A percentile compares a stretch with the other conserved stretches of the same genome.
Conservation (phyloP, 495 filamentous ascomycete genomes). For the Daldinia caldariorum region DNA sequence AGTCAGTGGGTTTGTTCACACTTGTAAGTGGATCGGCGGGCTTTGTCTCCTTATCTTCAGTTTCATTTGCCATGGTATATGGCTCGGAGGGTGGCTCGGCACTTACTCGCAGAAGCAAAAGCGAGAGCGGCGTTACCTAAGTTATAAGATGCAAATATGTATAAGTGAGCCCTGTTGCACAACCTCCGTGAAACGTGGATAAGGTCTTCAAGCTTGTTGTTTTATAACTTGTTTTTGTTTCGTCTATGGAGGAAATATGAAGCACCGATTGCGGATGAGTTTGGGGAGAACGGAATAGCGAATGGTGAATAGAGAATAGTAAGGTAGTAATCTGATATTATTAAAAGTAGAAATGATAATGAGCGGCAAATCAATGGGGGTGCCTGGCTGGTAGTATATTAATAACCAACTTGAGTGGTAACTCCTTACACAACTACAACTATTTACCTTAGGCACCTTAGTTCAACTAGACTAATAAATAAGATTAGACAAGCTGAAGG, state of each 20-base stretch:
- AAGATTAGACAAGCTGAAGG: neutral
- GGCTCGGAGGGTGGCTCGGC: constrained; percentile 6
- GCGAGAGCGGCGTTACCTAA: constrained; percentile 15
- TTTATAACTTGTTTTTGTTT: neutral
- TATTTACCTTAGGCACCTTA: neutral
- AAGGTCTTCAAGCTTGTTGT: neutral
- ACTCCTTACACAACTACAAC: constrained; percentile 1
- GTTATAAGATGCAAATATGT: neutral
- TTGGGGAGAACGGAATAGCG: constrained; percentile 2
- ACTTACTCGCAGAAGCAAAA: constrained; percentile 18
- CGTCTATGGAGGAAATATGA: constrained; percentile 24
- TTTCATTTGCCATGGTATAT: constrained; percentile 46
- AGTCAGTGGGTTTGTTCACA: constrained; percentile 30
- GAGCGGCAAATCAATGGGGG: constrained; percentile 15
- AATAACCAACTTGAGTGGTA: constrained; percentile 13
- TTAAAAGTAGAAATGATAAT: constrained; percentile 5
- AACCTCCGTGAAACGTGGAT: constrained; percentile 3
- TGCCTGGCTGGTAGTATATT: constrained; percentile 12
- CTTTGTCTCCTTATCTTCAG: constrained; percentile 42
- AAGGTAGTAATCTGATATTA: neutral
- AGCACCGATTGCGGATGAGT: neutral
- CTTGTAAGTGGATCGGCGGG: constrained; percentile 37
- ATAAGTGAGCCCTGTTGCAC: constrained; percentile 3
- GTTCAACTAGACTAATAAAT: neutral
- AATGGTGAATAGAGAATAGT: neutral